Evolutionary conservation across 2,329 filamentous ascomycete species (phyloP).

Genomic region (Colletotrichum agaves): DNA sequence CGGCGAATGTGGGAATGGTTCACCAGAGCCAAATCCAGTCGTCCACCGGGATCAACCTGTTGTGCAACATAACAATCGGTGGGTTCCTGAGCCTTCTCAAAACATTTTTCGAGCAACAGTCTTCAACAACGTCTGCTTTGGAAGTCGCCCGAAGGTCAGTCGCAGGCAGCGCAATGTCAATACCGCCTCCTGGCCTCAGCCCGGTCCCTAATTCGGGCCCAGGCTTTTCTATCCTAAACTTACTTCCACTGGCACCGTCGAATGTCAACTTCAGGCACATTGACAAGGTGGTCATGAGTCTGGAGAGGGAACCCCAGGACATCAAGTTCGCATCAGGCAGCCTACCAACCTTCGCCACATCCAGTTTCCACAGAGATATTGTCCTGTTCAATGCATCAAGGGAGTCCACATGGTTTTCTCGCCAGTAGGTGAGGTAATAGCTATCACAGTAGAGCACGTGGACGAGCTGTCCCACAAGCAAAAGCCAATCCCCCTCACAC

Average conservation of each 20-base stretch:
- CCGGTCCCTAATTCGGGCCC: not conserved
- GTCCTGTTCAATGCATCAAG: constrained; percentile 28
- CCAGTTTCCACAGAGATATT: constrained; percentile 27
- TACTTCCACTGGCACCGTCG: not conserved
- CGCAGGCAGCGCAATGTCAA: not conserved
- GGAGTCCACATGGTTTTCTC: constrained; percentile 30
- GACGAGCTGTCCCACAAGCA: constrained; percentile 4
- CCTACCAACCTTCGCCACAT: constrained; percentile 23
- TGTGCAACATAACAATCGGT: not conserved
- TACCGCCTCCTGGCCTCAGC: not conserved
- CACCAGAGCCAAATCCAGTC: not conserved
- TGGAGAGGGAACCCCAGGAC: constrained; percentile 28
- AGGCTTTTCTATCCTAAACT: not conserved
- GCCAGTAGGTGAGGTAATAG: constrained; percentile 11
- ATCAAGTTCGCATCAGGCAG: constrained; percentile 22
- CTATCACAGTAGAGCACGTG: constrained; percentile 20
- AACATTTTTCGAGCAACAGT: constrained; percentile 19
- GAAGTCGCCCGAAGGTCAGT: not conserved
- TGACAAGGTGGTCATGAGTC: constrained; percentile 20
- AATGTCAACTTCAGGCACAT: constrained; percentile 24
- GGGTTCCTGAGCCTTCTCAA: constrained; percentile 11
- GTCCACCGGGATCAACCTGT: not conserved
- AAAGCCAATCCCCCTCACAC: not conserved
- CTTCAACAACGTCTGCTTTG: not conserved
- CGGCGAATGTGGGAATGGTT: not conserved